Evolutionary conservation across 768 basidiomycete species (phyloP).

Genomic region (Sistotremastrum suecicum): DNA sequence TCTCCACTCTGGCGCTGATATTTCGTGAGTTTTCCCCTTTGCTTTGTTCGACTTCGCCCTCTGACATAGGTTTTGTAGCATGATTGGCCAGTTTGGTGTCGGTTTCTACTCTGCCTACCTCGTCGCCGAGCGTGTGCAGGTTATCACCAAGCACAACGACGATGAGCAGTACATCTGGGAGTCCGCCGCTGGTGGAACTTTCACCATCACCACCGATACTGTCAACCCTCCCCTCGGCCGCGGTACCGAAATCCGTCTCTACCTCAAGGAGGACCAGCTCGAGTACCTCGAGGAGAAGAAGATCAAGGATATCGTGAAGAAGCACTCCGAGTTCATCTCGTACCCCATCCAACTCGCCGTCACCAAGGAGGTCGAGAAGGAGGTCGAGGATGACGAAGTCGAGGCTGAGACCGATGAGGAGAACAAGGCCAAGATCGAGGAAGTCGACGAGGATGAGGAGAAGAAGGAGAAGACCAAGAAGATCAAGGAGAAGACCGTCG

Average conservation of each 20-base stretch:
- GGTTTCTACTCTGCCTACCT: conserved; percentile 99
- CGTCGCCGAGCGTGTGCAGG: conserved; percentile 95
- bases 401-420: conserved; percentile 63
- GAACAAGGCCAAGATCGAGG: conserved; percentile 61
- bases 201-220: conserved; percentile 93
- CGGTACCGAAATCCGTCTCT: conserved; percentile 84
- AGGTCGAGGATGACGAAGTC: conserved; percentile 68
- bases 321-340: conserved; percentile 99
- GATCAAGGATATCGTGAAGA: conserved; percentile 99
- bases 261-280: conserved; percentile 95
- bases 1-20: conserved; percentile 75
- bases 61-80: conserved; percentile 19
- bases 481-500: conserved; percentile 74
- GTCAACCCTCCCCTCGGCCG: conserved; percentile 84
- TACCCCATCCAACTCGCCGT: conserved; percentile 98
- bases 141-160: conserved; percentile 99
- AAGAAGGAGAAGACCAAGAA: conserved; percentile 89
- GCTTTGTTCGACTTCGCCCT: not conserved
- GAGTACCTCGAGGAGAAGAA: conserved; percentile 99
- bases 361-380: conserved; percentile 99
- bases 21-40: conserved; percentile 25
- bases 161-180: conserved; percentile 99
- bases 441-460: conserved; percentile 64
- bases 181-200: conserved; percentile 98
- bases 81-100: conserved; percentile 99